Conservation (phyloP, 2,329 filamentous ascomycete genomes). For the Pseudonectria buxi region DNA sequence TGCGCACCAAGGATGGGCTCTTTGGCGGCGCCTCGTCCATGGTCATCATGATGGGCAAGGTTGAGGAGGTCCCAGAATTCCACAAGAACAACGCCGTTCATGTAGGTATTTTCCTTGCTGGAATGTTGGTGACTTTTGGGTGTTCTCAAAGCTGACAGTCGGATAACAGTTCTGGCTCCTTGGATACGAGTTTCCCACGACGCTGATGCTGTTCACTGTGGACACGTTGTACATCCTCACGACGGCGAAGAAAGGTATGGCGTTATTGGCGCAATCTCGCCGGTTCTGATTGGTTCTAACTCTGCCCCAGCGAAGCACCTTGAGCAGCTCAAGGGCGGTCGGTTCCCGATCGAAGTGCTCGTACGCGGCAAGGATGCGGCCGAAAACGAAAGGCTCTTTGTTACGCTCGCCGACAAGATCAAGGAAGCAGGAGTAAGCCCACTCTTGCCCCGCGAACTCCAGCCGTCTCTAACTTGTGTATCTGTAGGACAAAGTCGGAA, state of each 20-base stretch:
- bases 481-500: slow-evolving; percentile 76
- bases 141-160: slow-evolving; percentile 11
- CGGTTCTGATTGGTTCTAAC: slow-evolving; percentile 25
- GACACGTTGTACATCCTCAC: slow-evolving; percentile 89
- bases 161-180: slow-evolving; percentile 82
- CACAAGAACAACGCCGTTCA: slow-evolving; percentile 97
- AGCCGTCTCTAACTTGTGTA: slow-evolving; percentile 7
- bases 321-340: slow-evolving; percentile 84
- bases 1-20: slow-evolving; percentile 74
- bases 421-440: slow-evolving; percentile 79
- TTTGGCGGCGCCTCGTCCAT: slow-evolving; percentile 86
- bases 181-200: slow-evolving; percentile 97
- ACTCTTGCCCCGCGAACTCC: background rate
- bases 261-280: background rate
- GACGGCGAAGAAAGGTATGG: slow-evolving; percentile 90
- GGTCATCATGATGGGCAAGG: slow-evolving; percentile 88
- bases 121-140: background rate
- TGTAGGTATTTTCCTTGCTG: slow-evolving; percentile 45
- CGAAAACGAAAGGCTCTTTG: slow-evolving; percentile 85
- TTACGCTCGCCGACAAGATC: slow-evolving; percentile 76
- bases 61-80: slow-evolving; percentile 78
- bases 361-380: slow-evolving; percentile 87
- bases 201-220: slow-evolving; percentile 82
- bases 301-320: slow-evolving; percentile 71
- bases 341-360: slow-evolving; percentile 85